Conservation (phyloP, 2,329 filamentous ascomycete genomes). For the Polytolypa hystricis region DNA sequence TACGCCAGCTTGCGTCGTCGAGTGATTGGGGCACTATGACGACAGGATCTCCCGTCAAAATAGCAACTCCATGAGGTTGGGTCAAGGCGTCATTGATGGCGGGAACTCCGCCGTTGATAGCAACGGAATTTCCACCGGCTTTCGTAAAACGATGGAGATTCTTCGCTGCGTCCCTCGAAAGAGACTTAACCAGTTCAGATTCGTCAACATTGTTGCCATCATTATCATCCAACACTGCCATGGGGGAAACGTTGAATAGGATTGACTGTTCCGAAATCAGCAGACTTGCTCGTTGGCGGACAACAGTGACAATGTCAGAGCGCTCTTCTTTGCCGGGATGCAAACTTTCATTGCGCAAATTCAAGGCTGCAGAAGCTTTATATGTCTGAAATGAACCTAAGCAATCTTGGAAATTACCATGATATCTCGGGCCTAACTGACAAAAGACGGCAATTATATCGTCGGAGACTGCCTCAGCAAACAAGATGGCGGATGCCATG, state of each 20-base stretch:
- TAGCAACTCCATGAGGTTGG: constrained; percentile 65
- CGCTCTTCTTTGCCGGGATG: constrained; percentile 81
- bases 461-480: constrained; percentile 78
- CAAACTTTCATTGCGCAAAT: constrained; percentile 80
- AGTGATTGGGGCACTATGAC: constrained; percentile 71
- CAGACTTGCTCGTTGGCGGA: constrained; percentile 70
- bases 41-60: constrained; percentile 73
- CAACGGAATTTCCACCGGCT: constrained; percentile 64
- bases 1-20: constrained; percentile 84
- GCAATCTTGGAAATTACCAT: constrained; percentile 94
- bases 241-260: constrained; percentile 71
- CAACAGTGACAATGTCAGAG: constrained; percentile 83
- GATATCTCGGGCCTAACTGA: constrained; percentile 79
- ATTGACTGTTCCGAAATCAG: constrained; percentile 74
- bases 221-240: constrained; percentile 69
- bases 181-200: constrained; percentile 60
- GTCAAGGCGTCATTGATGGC: constrained; percentile 82
- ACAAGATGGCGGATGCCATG: constrained; percentile 76
- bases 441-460: constrained; percentile 86
- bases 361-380: constrained; percentile 78
- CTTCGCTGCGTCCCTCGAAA: constrained; percentile 61
- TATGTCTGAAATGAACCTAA: constrained; percentile 95
- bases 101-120: constrained; percentile 78
- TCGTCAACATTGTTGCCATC: constrained; percentile 61
- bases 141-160: constrained; percentile 59